Evolutionary conservation across 169 alveolate species (phyloP), one percentile per base, ranked within the genome.

Genomic region (Eimeria maxima): DNA sequence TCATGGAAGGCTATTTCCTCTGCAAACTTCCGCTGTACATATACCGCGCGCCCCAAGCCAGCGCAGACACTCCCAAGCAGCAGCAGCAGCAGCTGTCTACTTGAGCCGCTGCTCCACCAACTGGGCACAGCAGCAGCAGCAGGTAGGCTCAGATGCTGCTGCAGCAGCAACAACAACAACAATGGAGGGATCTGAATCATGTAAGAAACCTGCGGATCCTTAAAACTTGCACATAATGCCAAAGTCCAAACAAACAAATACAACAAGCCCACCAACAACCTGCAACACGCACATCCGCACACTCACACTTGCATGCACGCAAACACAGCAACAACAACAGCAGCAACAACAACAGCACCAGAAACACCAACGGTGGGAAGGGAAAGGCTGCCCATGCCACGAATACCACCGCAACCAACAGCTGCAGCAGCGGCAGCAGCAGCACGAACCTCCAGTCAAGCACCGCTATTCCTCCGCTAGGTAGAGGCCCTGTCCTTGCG

Each of bases 211-310:
- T 81, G 47, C 4, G 90, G 90, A 2, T 81, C 45, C 73, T 45
- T 81, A 8, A 81, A 81, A 50, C 90, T 81, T 11, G 73, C 71
- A n/a, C 47, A 5, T 16, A 81, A 63, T 27, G 73, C 67, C 45
- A 22, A 16, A 7, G 90, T 10, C 33, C 69, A 81, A 63, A 47
- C 14, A 24, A 24, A 81, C 50, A 81, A 81, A 53, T 81, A 81
- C 73, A 81, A 16, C 45, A 81, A 22, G 2, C 90, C 90, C 69
- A 81, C 73, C 45, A 71, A 69, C 50, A 81, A 71, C 90, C 90
- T 81, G 45, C 1, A 50, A 7, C 71, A 45, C 63, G 7, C 53
- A 11, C 18, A 7, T 42, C 8, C 2, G 63, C 18, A 11, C 11
- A 16, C 2, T 0, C 18, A 11, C 18, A 53, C 1, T 11, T 53